Base-by-base conservation (phyloP, 2,329 filamentous ascomycete species). In the Ophiostoma himal-ulmi region DNA sequence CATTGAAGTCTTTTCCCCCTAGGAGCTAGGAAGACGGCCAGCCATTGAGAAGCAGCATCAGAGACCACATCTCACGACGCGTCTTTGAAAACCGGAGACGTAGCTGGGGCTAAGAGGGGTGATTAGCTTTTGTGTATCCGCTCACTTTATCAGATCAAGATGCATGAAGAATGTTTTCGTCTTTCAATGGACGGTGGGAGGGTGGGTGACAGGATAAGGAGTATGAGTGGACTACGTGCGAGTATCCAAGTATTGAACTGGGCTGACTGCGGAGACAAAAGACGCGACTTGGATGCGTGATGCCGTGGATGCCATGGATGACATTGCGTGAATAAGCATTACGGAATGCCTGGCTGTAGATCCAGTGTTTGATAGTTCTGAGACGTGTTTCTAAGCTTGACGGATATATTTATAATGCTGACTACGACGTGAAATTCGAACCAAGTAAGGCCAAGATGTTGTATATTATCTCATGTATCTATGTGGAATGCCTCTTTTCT, bases 91-190 rank as follows among this genome's bases (percentile, higher is more conserved):
- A 67, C 36, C 14, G 65, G 65, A 39, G 65, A 48, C 37, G 36
- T 34, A 37, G 64, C 64, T 57, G 52, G 22, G 52, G 52, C 52
- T 11, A 48, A 57, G 34, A 65, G 34, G 34, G 68, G 34, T 37
- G 60, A 22, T 57, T n/a, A 26, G 11, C 13, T 48, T 7, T 48
- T 17, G 20, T 20, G 14, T n/a, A 62, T 68, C 67, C 30, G 44
- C 60, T 52, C 67, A 14, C 22, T 62, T 72, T 72, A 72, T 72
- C 71, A 72, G 71, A 72, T 72, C 67, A 64, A 70, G 34, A 39
- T 72, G 67, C 69, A 69, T 52, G 41, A n/a, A 30, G 60, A 30
- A 30, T 3, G 30, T 30, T 30, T 30, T 30, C 30, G 30, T 30
- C 30, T 30, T 3, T 30, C 30, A 30, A 30, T 30, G 30, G 30